These are phyloP conservation scores for Apiospora sp. DNA, from an alignment of 2,329 filamentous ascomycete genomes.

Conservation along the genomic window DNA sequence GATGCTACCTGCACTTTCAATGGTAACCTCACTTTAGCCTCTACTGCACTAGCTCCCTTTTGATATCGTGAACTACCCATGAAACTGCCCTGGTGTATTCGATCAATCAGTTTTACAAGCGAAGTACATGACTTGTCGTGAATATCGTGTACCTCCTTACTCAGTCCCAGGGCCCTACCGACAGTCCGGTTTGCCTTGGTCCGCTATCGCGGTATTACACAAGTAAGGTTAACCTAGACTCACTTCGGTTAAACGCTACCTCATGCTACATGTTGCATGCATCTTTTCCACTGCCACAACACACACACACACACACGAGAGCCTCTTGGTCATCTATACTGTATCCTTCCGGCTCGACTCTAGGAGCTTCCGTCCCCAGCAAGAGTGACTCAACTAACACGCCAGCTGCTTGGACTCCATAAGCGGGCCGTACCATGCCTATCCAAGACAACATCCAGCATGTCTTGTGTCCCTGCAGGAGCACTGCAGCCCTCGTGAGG, in stretches of 20 bases:
- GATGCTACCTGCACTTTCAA: not conserved
- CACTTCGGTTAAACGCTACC: not conserved
- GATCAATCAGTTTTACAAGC: not conserved
- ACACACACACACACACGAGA: not conserved
- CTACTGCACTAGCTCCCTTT: too few species aligned
- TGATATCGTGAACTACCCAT: not conserved
- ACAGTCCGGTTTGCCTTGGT: constrained; percentile 19
- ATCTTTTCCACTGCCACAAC: constrained; percentile 11
- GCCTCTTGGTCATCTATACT: not conserved
- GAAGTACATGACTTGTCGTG: not conserved
- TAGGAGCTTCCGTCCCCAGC: not conserved
- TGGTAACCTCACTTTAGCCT: too few species aligned
- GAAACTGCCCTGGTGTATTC: not conserved
- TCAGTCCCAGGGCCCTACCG: not conserved
- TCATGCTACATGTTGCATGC: not conserved
- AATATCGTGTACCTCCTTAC: not conserved
- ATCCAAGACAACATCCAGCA: constrained; percentile 4
- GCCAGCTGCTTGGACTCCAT: not conserved
- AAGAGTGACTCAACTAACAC: not conserved
- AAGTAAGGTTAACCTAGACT: not conserved
- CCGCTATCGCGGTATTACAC: not conserved
- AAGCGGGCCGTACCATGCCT: constrained; percentile 9
- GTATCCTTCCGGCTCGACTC: not conserved
- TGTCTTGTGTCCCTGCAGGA: constrained; percentile 9
- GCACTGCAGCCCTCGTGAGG: constrained; percentile 1